phyloP scores from a whole-genome alignment of 2,329 filamentous ascomycete species.

The Colletotrichum scovillei region DNA sequence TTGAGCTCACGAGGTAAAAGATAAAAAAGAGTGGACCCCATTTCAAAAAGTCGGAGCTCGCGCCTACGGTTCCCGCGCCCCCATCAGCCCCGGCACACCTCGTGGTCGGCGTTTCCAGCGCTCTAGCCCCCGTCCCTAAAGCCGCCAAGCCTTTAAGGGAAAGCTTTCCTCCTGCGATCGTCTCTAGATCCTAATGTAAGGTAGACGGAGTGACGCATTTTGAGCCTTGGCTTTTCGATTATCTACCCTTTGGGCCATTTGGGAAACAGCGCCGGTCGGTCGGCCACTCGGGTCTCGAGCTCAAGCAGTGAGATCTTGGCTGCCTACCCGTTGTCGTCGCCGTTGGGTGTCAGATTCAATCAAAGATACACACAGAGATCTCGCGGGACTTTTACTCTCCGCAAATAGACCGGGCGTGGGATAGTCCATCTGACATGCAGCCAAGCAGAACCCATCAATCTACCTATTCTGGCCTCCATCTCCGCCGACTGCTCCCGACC shows the following conservation, averaged over 20 bases:
- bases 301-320: not conserved
- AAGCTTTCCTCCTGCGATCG: not conserved
- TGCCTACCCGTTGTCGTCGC: not conserved
- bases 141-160: not conserved
- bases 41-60: slow-evolving; percentile 25
- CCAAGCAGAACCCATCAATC: too few relatives aligned
- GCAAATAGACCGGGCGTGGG: too few relatives aligned
- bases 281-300: not conserved
- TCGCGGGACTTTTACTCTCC: too few relatives aligned
- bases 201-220: not conserved
- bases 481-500: not conserved
- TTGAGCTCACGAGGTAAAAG: not conserved
- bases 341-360: not conserved
- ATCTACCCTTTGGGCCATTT: not conserved
- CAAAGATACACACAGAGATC: not conserved
- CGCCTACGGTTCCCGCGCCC: slow-evolving; percentile 13
- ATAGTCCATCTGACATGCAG: not conserved
- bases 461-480: not conserved
- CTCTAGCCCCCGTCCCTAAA: not conserved
- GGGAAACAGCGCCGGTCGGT: too few relatives aligned
- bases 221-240: not conserved
- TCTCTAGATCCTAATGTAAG: too few relatives aligned
- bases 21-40: not conserved
- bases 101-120: slow-evolving; percentile 11
- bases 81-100: not conserved